Conservation (phyloP, 371 early-diverging fungal species). For the Gilbertella persicaria region DNA sequence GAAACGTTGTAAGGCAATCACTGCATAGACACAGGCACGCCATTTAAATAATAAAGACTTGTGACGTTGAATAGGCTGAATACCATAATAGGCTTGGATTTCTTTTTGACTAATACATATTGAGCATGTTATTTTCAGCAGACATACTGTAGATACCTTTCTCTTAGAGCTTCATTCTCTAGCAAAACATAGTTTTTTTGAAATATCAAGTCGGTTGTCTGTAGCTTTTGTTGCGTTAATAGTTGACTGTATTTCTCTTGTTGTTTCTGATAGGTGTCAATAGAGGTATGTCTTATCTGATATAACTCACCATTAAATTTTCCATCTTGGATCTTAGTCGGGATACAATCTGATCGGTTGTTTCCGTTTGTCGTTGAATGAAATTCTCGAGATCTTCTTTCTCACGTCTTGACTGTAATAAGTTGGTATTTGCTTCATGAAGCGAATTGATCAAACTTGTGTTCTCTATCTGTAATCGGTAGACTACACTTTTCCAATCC, state of each 20-base stretch:
- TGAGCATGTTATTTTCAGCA: too few relatives aligned
- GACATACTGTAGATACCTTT: constrained; percentile 16
- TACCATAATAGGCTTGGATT: constrained; percentile 2
- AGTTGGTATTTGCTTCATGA: constrained; percentile 13
- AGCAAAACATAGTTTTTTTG: constrained; percentile 20
- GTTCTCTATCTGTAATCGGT: constrained; percentile 19
- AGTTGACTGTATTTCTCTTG: not conserved
- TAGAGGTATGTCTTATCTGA: not conserved
- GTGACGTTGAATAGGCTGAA: not conserved
- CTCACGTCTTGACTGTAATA: constrained; percentile 20
- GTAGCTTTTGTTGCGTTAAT: not conserved
- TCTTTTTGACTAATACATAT: constrained; percentile 11
- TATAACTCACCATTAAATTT: not conserved
- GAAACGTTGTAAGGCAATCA: constrained; percentile 22
- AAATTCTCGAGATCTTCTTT: constrained; percentile 18
- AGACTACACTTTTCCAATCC: constrained; percentile 20
- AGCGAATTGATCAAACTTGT: constrained; percentile 14
- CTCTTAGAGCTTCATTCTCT: constrained; percentile 16
- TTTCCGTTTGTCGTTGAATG: constrained; percentile 22
- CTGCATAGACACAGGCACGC: constrained; percentile 18
- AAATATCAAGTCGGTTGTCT: constrained; percentile 11
- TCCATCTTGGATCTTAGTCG: not conserved
- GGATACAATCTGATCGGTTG: constrained; percentile 18
- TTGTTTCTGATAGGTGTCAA: not conserved
- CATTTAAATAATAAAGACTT: constrained; percentile 11